Base-by-base conservation (phyloP, 2,329 filamentous ascomycete species). In the Exophiala sp. region DNA sequence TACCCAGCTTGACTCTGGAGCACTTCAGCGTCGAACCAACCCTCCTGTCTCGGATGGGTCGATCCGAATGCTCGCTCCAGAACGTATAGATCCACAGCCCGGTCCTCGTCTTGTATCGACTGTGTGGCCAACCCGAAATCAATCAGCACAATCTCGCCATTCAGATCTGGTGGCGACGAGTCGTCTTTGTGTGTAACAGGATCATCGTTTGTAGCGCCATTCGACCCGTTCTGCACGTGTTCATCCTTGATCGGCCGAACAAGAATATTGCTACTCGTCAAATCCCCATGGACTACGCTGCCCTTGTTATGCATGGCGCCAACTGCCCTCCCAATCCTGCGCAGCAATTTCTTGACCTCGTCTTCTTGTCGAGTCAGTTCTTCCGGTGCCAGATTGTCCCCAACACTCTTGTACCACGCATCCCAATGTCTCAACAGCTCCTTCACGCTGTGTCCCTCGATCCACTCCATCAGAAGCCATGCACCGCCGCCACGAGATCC, bases 251-350 rank as follows among this genome's bases (percentile, higher is more conserved):
- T 66, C 11, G 78, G 76, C 56, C 82, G 70, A 62, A 97, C 69
- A 86, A 99, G 96, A 75, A 99, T 80, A 72, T 99, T 99, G 73
- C 91, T 96, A 60, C 91, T 99, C 57, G 94, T 99, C 73, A 99
- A 73, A 74, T 99, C 94, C 38, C 94, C 94, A 74, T 99, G 94
- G 55, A 96, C 85, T 52, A 97, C 82, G 11, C 92, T 91, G 12
- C 92, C 92, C n/a, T 84, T 79, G 50, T 79, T 81, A 76, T 99
- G 94, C 76, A 99, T 75, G 50, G 71, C 79, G 6, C 88, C 91
- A 12, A 96, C 81, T 2, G 85, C 84, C 4, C 69, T 66, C 1
- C 89, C 91, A 55, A 96, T 84, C 59, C 81, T 78, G 43, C 77
- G 73, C 82, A 96, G 84, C 57, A 96, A 72, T 10, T 68, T 75